phyloP scores from a whole-genome alignment of 2,329 filamentous ascomycete species.

The Venturia nashicola region DNA sequence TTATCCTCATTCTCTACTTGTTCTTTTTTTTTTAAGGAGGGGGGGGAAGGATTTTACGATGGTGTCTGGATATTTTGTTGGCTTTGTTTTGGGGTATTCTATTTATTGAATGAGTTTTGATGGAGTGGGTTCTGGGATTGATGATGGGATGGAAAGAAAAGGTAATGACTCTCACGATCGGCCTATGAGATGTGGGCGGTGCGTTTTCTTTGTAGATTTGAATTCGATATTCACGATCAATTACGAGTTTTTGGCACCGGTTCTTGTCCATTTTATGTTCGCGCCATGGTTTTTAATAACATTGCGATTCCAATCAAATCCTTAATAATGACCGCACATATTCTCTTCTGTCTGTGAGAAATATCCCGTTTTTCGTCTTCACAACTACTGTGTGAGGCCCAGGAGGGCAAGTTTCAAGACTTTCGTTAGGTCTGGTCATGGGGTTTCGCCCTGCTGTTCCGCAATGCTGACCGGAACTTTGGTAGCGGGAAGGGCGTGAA shows the following conservation, averaged over 20 bases:
- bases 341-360: not conserved
- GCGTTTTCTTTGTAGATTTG: no score
- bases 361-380: not conserved
- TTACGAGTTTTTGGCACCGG: no score
- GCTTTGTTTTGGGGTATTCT: no score
- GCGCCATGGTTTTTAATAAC: not conserved
- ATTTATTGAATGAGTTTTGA: no score
- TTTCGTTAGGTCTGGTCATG: not conserved
- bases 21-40: not conserved
- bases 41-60: no score
- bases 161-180: no score
- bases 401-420: not conserved
- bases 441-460: not conserved
- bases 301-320: not conserved
- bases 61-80: no score
- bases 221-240: no score
- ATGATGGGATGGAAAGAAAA: no score
- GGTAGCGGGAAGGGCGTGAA: not conserved
- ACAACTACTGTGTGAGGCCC: not conserved
- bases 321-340: not conserved
- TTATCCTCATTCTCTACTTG: not conserved
- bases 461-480: not conserved
- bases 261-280: no score
- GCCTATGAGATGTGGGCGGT: no score
- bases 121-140: no score